Evolutionary conservation across 169 alveolate species (phyloP).

Genomic region (Plasmodium chabaudi): DNA sequence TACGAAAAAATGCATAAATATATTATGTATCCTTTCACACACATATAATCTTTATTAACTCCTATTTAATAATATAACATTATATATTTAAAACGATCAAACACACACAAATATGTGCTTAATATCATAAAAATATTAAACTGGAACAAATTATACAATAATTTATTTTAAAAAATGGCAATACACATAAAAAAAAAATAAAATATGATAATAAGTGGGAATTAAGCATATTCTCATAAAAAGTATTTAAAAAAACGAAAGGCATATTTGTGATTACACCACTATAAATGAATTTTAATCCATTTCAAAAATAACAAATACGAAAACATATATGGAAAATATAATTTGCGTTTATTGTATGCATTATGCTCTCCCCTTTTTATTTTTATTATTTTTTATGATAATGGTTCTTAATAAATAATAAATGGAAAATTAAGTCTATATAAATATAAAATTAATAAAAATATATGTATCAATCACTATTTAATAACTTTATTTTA

Average conservation of each 20-base stretch:
- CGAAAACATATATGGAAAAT: conserved; percentile 22
- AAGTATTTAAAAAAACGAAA: conserved; percentile 27
- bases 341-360: conserved; percentile 24
- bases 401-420: conserved; percentile 5
- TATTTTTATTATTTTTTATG: conserved; percentile 4
- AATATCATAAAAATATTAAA: neutral
- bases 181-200: conserved; percentile 6
- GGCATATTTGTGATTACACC: neutral
- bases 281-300: conserved; percentile 21
- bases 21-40: neutral
- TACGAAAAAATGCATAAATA: neutral
- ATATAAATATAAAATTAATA: conserved; percentile 8
- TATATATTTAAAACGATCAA: neutral
- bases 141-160: conserved; percentile 33
- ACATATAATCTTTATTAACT: neutral
- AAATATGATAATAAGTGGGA: neutral
- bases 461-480: neutral
- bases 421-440: conserved; percentile 16
- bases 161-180: conserved; percentile 26
- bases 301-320: conserved; percentile 38
- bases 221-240: conserved; percentile 11
- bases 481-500: too few species aligned
- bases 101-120: too few species aligned
- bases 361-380: neutral
- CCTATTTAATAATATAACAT: conserved; percentile 4